Base-by-base conservation (phyloP, 345 rosid species). In the Brassica juncea region DNA sequence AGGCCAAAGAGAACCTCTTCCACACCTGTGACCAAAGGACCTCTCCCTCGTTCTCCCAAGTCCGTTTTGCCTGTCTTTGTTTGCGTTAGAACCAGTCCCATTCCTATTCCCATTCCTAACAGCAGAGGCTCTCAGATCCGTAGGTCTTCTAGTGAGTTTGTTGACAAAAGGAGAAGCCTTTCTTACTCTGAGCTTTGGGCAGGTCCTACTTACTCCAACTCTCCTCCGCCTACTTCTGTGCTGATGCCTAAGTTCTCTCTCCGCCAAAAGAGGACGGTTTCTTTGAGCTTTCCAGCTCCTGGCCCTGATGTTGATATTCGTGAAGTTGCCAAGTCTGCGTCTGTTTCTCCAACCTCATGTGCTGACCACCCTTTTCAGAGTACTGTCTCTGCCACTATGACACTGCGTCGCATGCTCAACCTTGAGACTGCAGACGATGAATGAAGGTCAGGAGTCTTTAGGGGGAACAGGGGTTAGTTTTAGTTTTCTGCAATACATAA, bases 141-240 rank as follows among this genome's bases (percentile, higher is more conserved):
- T 83, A 23, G 90, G 80, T 63, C 16, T 79, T 55, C 37, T 63
- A 55, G 69, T 80, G 80, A 71, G 32, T 57, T 75, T 72, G 72
- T 64, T 28, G 65, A 73, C 54, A 85, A 84, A 57, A 81, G 73
- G 68, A 83, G 83, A n/a, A 76, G 76, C 59, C 49, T 88, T 44
- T 82, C 84, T 3, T 90, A 74, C 76, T 87, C 94, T 66, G 98
- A 95, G 84, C 85, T 86, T 12, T 95, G 99, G 99, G 99, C 98
- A 2, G 99, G 99, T 12, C 99, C 99, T 32, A 91, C 99, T 9
- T 93, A 95, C 80, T 95, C 99, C 8, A 93, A 90, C 87, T 95
- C 98, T 0, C 99, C 99, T 2, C 94, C 98, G 0, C 92, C 99
- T 14, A 89, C 98, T 77, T 95, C 99, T 59, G 70, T 93, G 77